These are phyloP conservation scores for Hypoxylon trugodes DNA, from an alignment of 495 filamentous ascomycete genomes.

Conservation along the genomic window DNA sequence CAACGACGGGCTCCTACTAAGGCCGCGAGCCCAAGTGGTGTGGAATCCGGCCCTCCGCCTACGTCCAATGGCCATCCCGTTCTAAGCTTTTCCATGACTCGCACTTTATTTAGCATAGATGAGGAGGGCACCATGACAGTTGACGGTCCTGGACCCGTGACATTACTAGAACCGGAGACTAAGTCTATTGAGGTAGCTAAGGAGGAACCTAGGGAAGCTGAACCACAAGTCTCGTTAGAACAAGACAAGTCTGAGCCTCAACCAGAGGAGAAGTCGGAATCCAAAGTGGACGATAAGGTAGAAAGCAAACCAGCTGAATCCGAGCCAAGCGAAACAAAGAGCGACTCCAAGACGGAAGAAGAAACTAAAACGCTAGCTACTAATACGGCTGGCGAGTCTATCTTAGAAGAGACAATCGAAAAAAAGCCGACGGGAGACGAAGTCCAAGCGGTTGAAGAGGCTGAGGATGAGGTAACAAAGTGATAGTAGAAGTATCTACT, in stretches of 20 bases:
- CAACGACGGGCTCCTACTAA: constrained; percentile 74
- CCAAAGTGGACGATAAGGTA: constrained; percentile 1
- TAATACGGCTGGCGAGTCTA: constrained; percentile 65
- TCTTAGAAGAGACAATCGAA: constrained; percentile 51
- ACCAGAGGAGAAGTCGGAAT: constrained; percentile 30
- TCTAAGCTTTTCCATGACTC: constrained; percentile 50
- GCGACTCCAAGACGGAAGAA: constrained; percentile 25
- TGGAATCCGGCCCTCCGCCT: constrained; percentile 33
- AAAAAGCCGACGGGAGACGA: constrained; percentile 44
- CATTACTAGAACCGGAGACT: constrained; percentile 21
- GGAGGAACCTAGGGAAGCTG: constrained; percentile 43
- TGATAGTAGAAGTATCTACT: constrained; percentile 19
- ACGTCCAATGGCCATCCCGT: constrained; percentile 36
- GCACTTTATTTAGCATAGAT: constrained; percentile 60
- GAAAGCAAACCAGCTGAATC: constrained; percentile 23
- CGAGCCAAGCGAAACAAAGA: constrained; percentile 11
- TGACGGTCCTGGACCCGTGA: constrained; percentile 41
- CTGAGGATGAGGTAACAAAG: constrained; percentile 37
- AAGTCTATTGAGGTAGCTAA: constrained; percentile 22
- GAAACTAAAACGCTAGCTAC: constrained; percentile 56
- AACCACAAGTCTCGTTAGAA: constrained; percentile 40
- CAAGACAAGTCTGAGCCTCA: constrained; percentile 36
- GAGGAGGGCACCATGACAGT: constrained; percentile 58
- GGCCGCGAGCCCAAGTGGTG: constrained; percentile 47
- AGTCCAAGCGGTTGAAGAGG: constrained; percentile 48